A percentile compares a stretch with the other conserved stretches of the same genome.
Evolutionary conservation across 2,329 filamentous ascomycete genomes (phyloP).

Genomic region (Arthrobotrys iridis): DNA sequence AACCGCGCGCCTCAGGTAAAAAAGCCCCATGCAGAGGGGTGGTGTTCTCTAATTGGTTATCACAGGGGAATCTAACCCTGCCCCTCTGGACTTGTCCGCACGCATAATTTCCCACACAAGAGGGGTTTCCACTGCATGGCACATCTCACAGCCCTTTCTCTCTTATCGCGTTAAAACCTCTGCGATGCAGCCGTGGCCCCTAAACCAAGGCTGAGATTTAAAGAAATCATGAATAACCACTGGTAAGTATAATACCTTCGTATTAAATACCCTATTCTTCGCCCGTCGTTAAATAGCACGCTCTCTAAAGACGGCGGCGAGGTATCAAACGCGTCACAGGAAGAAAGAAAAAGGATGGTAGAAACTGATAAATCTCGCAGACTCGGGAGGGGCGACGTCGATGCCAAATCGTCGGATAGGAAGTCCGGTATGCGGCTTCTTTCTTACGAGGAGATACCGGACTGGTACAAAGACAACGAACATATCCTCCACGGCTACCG

Average conservation of each 20-base stretch:
- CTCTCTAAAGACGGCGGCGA: neutral
- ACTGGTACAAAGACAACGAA: slow-evolving; percentile 63
- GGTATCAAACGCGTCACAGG: slow-evolving; percentile 11
- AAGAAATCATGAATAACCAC: slow-evolving; percentile 1
- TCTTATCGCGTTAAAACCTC: neutral
- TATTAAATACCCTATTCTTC: neutral
- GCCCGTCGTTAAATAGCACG: neutral
- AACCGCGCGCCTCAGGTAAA: slow-evolving; percentile 11
- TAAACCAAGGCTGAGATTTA: slow-evolving; percentile 7
- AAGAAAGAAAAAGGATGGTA: too few species aligned
- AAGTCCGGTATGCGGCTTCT: slow-evolving; percentile 56
- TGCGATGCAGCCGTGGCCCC: neutral
- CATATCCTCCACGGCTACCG: slow-evolving; percentile 64
- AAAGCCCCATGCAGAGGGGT: neutral
- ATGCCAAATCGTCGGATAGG: slow-evolving; percentile 10
- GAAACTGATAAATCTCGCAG: slow-evolving; percentile 16
- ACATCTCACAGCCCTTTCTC: too few species aligned
- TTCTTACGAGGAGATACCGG: slow-evolving; percentile 61
- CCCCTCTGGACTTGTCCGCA: neutral
- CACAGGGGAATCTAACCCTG: neutral
- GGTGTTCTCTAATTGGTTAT: neutral
- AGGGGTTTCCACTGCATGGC: neutral
- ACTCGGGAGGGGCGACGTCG: neutral
- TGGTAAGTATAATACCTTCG: neutral
- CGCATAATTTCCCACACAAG: slow-evolving; percentile 20